Conservation (phyloP, 805 yeast species). For the Candida ovalis region DNA sequence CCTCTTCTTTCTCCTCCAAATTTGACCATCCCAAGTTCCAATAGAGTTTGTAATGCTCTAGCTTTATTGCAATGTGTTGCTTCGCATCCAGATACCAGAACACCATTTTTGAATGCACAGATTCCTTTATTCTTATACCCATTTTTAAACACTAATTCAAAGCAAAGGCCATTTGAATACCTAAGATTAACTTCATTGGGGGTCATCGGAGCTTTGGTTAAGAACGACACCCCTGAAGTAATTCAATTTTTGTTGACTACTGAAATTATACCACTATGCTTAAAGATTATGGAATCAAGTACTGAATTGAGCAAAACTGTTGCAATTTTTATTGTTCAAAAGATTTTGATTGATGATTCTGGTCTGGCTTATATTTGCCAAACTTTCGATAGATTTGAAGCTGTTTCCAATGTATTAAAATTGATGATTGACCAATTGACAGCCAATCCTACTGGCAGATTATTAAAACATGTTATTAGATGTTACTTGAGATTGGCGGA, state of each 20-base stretch:
- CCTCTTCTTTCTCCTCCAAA: conserved; percentile 86
- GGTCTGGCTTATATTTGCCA: conserved; percentile 93
- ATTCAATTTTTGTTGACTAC: conserved; percentile 90
- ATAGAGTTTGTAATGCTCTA: conserved; percentile 92
- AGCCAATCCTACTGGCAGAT: conserved; percentile 71
- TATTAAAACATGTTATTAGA: conserved; percentile 88
- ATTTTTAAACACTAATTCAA: conserved; percentile 84
- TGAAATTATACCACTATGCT: conserved; percentile 91
- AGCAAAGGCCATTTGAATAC: conserved; percentile 91
- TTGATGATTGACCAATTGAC: conserved; percentile 84
- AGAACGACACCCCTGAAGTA: conserved; percentile 93
- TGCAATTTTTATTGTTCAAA: conserved; percentile 93
- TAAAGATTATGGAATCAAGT: conserved; percentile 92
- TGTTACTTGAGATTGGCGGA: conserved; percentile 90
- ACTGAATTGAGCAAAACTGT: conserved; percentile 93
- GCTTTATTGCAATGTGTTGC: conserved; percentile 96
- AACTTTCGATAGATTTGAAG: conserved; percentile 89
- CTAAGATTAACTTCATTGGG: conserved; percentile 90
- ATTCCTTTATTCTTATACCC: conserved; percentile 92
- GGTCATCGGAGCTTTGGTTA: conserved; percentile 94
- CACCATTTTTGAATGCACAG: conserved; percentile 81
- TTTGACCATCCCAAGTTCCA: conserved; percentile 79
- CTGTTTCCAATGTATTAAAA: conserved; percentile 84
- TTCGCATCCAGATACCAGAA: conserved; percentile 86
- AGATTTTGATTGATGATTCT: conserved; percentile 84